Evolutionary conservation across 768 basidiomycete species (phyloP).

Genomic region (Boletellus ananas): DNA sequence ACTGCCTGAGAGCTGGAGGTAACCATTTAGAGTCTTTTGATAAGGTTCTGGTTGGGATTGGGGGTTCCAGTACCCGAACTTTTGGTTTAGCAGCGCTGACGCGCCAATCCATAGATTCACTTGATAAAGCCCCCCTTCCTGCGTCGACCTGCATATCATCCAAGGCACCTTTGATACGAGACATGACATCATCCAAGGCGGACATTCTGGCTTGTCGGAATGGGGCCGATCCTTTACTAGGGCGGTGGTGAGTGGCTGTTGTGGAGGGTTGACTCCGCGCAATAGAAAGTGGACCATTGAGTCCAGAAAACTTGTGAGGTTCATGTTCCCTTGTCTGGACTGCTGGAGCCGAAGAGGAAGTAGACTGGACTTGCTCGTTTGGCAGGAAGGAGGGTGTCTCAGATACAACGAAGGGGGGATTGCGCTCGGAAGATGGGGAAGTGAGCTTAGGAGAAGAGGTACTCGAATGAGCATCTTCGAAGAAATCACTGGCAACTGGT

Average conservation of each 20-base stretch:
- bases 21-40: constrained; percentile 50
- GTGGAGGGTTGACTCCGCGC: constrained; percentile 17
- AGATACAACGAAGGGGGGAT: constrained; percentile 12
- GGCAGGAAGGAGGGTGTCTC: constrained; percentile 10
- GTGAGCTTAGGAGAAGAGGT: constrained; percentile 38
- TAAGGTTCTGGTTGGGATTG: constrained; percentile 9
- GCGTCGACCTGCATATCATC: constrained; percentile 59
- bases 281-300: constrained; percentile 16
- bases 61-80: constrained; percentile 17
- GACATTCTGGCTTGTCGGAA: constrained; percentile 61
- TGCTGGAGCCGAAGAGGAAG: background rate
- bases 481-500: constrained; percentile 69
- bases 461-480: constrained; percentile 45
- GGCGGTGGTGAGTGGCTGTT: constrained; percentile 20
- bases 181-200: constrained; percentile 77
- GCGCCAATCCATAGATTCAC: constrained; percentile 23
- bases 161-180: constrained; percentile 78
- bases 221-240: constrained; percentile 20
- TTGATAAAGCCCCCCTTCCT: constrained; percentile 18
- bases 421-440: constrained; percentile 18
- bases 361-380: constrained; percentile 7
- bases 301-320: constrained; percentile 13
- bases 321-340: constrained; percentile 17
- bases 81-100: constrained; percentile 18
- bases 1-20: constrained; percentile 49